Evolutionary conservation across 305 asterid species (phyloP), one percentile per base, ranked within the genome.

Genomic region (Coffea humblotiana): DNA sequence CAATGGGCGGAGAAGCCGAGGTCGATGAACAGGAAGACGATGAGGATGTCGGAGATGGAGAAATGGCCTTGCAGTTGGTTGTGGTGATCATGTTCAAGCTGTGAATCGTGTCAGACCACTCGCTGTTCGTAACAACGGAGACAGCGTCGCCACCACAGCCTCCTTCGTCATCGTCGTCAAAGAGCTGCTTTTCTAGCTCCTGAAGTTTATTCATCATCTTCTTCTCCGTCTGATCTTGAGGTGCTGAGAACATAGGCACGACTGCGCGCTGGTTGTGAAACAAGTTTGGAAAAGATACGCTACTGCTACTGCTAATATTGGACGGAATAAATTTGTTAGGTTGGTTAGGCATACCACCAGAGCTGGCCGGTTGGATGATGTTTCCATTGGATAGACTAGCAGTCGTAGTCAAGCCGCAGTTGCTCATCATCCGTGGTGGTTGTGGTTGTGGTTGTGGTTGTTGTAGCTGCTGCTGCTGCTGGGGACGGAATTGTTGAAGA

Each of bases 21-120:
- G 97, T 88, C 18, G 97, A 96, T 15, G 92, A 90, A 68, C 93
- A 90, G 12, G 99, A 92, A 18, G 98, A 95, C 8, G 99, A 87
- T 0, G 98, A 92, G 0, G 97, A 92, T 16, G 97, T 88, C 10
- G 98, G 94, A 60, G 97, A 88, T 2, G 88, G 88, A 12, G 96
- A 88, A 70, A 86, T 79, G 27, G 86, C 87, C 81, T 86, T 71
- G 8, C 60, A 71, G 76, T 43, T 37, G 77, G 32, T 81, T 8
- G 87, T 74, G 73, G 70, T 40, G n/a, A 78, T 75, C 83, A 92
- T 35, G 52, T 81, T 82, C 60, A 93, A 79, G 81, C 75, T 85
- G 83, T 88, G 93, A 78, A 92, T 88, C 74, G 92, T 88, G 52
- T 90, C 92, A 7, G 94, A 93, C 96, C 96, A 94, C 86, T 88